These are phyloP conservation scores for Acanthamoeba sp. DNA, from an alignment of 208 protist genomes.

Conservation along the genomic window DNA sequence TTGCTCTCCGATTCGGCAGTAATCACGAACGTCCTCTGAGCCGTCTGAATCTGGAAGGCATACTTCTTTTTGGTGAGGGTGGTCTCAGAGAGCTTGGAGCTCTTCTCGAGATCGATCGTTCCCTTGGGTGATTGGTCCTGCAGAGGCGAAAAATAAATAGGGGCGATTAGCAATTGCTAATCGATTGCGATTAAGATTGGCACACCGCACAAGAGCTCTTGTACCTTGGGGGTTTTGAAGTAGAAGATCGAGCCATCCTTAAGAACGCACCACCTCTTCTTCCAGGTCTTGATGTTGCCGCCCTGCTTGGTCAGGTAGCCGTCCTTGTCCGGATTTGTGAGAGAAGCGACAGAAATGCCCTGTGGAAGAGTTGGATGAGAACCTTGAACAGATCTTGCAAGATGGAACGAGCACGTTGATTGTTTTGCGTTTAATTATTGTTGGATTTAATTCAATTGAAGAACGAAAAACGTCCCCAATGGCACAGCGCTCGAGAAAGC, in stretches of 20 bases:
- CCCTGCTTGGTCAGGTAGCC: slow-evolving; percentile 63
- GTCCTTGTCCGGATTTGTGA: slow-evolving; percentile 48
- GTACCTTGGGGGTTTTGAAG: slow-evolving; percentile 61
- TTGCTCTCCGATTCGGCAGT: background rate
- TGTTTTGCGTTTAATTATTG: too few species aligned
- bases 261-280: slow-evolving; percentile 58
- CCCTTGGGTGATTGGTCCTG: slow-evolving; percentile 76
- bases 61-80: slow-evolving; percentile 81
- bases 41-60: slow-evolving; percentile 28
- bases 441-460: too few species aligned
- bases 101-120: slow-evolving; percentile 81
- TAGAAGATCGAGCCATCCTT: slow-evolving; percentile 35
- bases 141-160: too few species aligned
- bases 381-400: too few species aligned
- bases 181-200: too few species aligned
- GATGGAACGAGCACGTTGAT: too few species aligned
- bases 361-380: too few species aligned
- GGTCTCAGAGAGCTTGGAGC: slow-evolving; percentile 74
- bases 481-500: background rate
- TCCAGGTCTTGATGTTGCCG: slow-evolving; percentile 45
- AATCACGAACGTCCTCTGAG: slow-evolving; percentile 50
- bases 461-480: background rate
- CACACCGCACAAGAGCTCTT: too few species aligned
- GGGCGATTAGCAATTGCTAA: too few species aligned
- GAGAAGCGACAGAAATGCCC: slow-evolving; percentile 43